Evolutionary conservation across 176 grass and related monocot genomes (phyloP), one percentile per base, ranked within the genome.

Genomic region (sorghum (Sorghum bicolor)): DNA sequence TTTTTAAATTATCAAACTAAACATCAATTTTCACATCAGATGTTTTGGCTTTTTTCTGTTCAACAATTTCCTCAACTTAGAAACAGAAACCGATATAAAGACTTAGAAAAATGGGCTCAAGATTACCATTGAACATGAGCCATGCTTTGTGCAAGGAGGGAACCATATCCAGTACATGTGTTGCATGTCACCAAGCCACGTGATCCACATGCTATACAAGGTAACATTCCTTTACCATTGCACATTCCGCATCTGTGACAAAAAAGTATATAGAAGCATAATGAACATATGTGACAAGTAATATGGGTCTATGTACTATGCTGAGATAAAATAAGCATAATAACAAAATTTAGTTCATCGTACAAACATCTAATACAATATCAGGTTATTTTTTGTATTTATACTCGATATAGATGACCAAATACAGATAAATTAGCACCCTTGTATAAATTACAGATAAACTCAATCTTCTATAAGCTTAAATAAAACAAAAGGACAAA

Each of bases 71-170:
- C 34, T 66, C 2, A 78, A 77, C 63, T 52, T 25, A 76, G 37
- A 67, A 79, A 78, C 16, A 67, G 12, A 74, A 72, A 67, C 10
- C 44, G 16, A 65, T 16, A 11, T 43, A 55, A 47, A 37, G 29
- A 24, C 37, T 60, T 77, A 41, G 47, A 73, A 65, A 82, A 76
- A 37, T 15, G 19, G 50, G 61, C 33, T 41, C 64, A 72, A 11
- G 36, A 78, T 76, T 84, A 98, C 96, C 96, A 98, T 92, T 20
- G 92, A 85, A 96, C 85, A 80, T 85, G 84, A 88, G 93, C 93
- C 69, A 84, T 87, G 83, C 64, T 98, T 55, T 82, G 74, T 31
- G 80, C 39, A 22, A 98, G 85, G 77, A 95, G 91, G 33, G 91
- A 95, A 72, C 91, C 91, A 81, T 93, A 90, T 61, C 96, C 96